Evolutionary conservation across 2,329 filamentous ascomycete genomes (phyloP), one percentile per base, ranked within the genome.

Genomic region (Sporothrix dimorphospora): DNA sequence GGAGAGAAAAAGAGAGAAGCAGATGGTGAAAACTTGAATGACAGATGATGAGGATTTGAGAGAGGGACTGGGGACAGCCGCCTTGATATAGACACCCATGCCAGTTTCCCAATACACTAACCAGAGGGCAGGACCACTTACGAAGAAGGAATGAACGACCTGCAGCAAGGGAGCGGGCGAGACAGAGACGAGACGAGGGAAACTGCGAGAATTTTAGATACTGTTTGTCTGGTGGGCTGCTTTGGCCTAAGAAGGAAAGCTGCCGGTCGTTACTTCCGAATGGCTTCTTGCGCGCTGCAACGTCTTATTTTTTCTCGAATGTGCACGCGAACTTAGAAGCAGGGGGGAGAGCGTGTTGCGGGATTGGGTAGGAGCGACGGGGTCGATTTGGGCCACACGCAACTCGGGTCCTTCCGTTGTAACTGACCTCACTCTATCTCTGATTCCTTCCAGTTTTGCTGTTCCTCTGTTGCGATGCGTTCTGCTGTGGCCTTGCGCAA

Each of bases 191-290:
- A 21, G 38, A 65, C 21, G 59, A 19, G 59, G 38, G n/a, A 45
- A 45, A 19, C 16, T 66, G 42, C 24, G 42, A n/a, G n/a, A 30
- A n/a, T 66, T 66, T n/a, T 16, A 30, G 21, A 47, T 30, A 14
- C 59, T 2, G 38, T 45, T 38, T 45, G 12, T 65, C 11, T 45
- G 59, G 21, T 12, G 14, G 38, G 12, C 21, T 3, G 38, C 59
- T 19, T 19, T 45, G 27, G 30, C 38, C 38, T 24, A 40, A 27
- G 11, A 19, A 7, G 40, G n/a, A 63, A 63, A 19, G 38, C 38
- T 30, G 68, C 49, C 30, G 66, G 66, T 42, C 34, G 49, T 45
- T 42, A 27, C 66, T 45, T 69, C 66, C 49, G 8, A 27, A 47
- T 47, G 12, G 14, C 27, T 49, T 66, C 24, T 34, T 30, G 24